Conservation (phyloP, 768 basidiomycete species). For the Calvatia gigantea region DNA sequence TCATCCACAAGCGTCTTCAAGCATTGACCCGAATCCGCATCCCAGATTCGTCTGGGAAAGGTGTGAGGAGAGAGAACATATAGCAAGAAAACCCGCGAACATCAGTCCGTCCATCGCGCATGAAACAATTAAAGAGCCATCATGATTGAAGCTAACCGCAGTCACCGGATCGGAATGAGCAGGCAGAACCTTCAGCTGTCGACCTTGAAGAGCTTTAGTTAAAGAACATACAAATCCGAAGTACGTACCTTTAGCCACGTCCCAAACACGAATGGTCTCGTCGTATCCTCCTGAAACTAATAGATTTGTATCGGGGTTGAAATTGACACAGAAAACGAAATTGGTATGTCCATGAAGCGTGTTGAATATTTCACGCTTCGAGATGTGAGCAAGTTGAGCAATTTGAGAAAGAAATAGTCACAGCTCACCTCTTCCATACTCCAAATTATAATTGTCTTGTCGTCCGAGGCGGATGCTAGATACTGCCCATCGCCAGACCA, state of each 20-base stretch:
- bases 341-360: slow-evolving; percentile 84
- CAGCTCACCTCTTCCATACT: slow-evolving; percentile 56
- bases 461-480: slow-evolving; percentile 91
- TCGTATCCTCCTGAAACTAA: slow-evolving; percentile 94
- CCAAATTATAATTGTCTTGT: slow-evolving; percentile 88
- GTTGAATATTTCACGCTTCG: slow-evolving; percentile 56
- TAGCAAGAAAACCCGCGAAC: slow-evolving; percentile 35
- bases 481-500: slow-evolving; percentile 84
- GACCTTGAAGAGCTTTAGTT: slow-evolving; percentile 44
- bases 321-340: slow-evolving; percentile 92
- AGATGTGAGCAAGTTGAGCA: slow-evolving; percentile 13
- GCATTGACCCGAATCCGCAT: slow-evolving; percentile 95
- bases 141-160: slow-evolving; percentile 89
- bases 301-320: slow-evolving; percentile 85
- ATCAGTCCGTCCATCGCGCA: slow-evolving; percentile 97
- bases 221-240: neutral
- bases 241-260: slow-evolving; percentile 79
- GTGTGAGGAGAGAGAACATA: neutral
- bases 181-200: slow-evolving; percentile 81
- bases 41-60: slow-evolving; percentile 88
- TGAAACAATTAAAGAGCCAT: slow-evolving; percentile 92
- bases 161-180: slow-evolving; percentile 98
- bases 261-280: slow-evolving; percentile 97
- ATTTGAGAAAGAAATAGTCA: neutral
- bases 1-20: slow-evolving; percentile 96